phyloP scores from a whole-genome alignment of 495 filamentous ascomycete species.

The Hypoxylon lenormandii region DNA sequence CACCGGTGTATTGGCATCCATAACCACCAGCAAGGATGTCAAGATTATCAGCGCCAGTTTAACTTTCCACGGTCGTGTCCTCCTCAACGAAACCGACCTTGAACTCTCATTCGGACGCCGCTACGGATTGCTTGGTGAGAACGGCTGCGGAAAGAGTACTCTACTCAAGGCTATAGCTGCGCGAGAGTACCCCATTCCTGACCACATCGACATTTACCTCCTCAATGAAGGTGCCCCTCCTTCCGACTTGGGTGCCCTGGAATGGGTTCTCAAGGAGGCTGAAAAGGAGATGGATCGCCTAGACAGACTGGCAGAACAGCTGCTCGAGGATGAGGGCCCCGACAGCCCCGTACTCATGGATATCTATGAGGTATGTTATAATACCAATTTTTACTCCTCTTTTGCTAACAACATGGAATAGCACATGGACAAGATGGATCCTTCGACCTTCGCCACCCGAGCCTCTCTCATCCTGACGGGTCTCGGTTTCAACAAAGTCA shows the following conservation, averaged over 20 bases:
- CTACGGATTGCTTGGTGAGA: conserved; percentile 96
- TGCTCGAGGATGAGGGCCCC: conserved; percentile 89
- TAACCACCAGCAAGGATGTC: conserved; percentile 84
- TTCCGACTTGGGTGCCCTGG: conserved; percentile 86
- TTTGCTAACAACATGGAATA: conserved; percentile 54
- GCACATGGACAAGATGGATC: conserved; percentile 99
- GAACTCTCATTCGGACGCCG: conserved; percentile 93
- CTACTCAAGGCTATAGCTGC: conserved; percentile 92
- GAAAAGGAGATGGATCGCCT: conserved; percentile 91
- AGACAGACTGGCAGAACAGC: conserved; percentile 87
- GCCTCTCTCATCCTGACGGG: conserved; percentile 96
- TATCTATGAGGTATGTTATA: conserved; percentile 85
- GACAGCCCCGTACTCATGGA: conserved; percentile 92
- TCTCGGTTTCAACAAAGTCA: conserved; percentile 98
- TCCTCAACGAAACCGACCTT: conserved; percentile 90
- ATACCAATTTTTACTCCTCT: neutral
- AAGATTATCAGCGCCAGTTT: conserved; percentile 94
- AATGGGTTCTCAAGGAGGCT: conserved; percentile 96
- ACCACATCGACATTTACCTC: conserved; percentile 98
- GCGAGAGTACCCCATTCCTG: conserved; percentile 94
- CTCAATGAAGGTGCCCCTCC: conserved; percentile 97
- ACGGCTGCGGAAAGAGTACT: conserved; percentile 98
- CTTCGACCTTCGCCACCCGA: conserved; percentile 98
- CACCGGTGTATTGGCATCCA: conserved; percentile 92
- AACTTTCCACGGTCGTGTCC: conserved; percentile 96